Conservation (phyloP, 176 grass and related monocot species). For the Saccharum officinarum region DNA sequence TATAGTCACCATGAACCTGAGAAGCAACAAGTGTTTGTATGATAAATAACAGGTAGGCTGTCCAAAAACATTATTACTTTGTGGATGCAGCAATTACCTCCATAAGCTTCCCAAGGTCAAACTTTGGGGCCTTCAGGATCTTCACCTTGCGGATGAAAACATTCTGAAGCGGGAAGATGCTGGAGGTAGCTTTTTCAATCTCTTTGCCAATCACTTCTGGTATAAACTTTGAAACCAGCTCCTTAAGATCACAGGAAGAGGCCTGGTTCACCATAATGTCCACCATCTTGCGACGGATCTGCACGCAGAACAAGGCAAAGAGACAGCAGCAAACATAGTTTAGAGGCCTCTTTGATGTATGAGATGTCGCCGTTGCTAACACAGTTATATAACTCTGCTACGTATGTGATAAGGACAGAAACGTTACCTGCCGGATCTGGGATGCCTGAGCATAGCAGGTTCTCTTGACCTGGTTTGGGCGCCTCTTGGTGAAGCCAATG, state of each 20-base stretch:
- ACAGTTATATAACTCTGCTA: background rate
- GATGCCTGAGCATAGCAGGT: slow-evolving; percentile 91
- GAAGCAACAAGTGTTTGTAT: background rate
- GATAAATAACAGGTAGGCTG: background rate
- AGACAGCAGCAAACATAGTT: background rate
- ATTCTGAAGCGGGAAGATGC: slow-evolving; percentile 85
- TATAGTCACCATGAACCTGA: slow-evolving; percentile 86
- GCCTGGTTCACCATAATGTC: slow-evolving; percentile 93
- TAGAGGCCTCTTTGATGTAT: no score
- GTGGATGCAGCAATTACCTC: slow-evolving; percentile 49
- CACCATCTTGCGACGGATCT: slow-evolving; percentile 95
- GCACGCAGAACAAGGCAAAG: background rate
- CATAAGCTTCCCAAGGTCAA: slow-evolving; percentile 92
- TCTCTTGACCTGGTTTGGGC: slow-evolving; percentile 86
- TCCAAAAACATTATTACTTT: background rate
- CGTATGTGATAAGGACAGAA: background rate
- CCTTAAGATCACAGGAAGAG: slow-evolving; percentile 80
- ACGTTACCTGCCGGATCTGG: slow-evolving; percentile 76
- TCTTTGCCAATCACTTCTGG: slow-evolving; percentile 92
- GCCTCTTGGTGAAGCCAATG: slow-evolving; percentile 87
- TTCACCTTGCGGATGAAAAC: slow-evolving; percentile 95
- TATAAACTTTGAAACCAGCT: slow-evolving; percentile 86
- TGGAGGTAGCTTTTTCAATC: slow-evolving; percentile 84
- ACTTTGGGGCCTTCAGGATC: slow-evolving; percentile 89
- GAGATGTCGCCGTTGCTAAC: no score